Percentiles rank a stretch among this genome's conserved stretches.
These are phyloP conservation scores for Plectranthus barbatus DNA, from an alignment of 257 asterid genomes.

Conservation along the genomic window DNA sequence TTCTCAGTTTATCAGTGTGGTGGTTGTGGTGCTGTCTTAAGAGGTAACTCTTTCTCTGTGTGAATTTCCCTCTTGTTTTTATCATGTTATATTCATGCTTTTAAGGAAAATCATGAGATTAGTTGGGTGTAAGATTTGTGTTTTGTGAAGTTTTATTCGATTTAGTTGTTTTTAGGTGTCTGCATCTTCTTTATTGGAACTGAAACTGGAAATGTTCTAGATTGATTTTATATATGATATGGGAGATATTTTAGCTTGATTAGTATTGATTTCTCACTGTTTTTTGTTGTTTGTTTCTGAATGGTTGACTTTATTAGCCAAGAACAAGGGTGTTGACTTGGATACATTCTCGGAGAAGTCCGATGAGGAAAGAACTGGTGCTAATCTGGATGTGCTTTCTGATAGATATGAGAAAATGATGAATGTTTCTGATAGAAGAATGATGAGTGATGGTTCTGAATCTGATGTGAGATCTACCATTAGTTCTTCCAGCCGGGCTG, in stretches of 20 bases:
- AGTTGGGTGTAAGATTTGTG: slow-evolving; percentile 6
- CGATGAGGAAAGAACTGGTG: slow-evolving; percentile 40
- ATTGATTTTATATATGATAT: background rate
- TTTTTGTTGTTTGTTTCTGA: slow-evolving; percentile 5
- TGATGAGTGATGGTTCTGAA: slow-evolving; percentile 40
- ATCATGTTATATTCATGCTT: slow-evolving; percentile 3
- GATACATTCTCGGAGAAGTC: slow-evolving; percentile 48
- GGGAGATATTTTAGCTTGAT: slow-evolving; percentile 4
- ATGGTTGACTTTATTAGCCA: slow-evolving; percentile 46
- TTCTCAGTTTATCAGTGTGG: slow-evolving; percentile 79
- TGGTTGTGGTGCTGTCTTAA: slow-evolving; percentile 72
- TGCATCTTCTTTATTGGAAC: background rate
- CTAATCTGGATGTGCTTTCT: slow-evolving; percentile 22
- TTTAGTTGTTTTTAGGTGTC: slow-evolving; percentile 1
- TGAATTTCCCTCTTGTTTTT: background rate
- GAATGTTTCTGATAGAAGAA: slow-evolving; percentile 29
- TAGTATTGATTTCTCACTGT: slow-evolving; percentile 6
- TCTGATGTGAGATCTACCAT: slow-evolving; percentile 46
- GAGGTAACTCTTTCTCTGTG: slow-evolving; percentile 34
- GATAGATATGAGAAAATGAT: slow-evolving; percentile 34
- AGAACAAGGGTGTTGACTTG: slow-evolving; percentile 49
- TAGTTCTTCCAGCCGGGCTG: slow-evolving; percentile 45
- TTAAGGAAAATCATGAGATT: background rate
- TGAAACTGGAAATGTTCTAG: background rate
- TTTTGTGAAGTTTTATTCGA: background rate